Evolutionary conservation across 768 basidiomycete genomes (phyloP).

Genomic region (Boletus coccyginus): DNA sequence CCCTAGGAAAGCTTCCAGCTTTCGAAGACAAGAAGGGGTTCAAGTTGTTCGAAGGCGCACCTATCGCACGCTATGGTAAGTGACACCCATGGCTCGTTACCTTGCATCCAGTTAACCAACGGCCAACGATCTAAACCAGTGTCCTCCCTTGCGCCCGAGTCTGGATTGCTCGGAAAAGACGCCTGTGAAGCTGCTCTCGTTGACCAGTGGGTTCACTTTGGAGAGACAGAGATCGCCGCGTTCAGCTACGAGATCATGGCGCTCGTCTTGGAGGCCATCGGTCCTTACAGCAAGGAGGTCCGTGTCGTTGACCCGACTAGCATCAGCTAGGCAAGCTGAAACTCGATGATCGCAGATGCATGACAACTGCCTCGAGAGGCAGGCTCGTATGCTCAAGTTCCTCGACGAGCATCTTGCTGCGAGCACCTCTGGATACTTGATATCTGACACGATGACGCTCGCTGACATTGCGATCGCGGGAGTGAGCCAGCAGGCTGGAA

Average conservation of each 20-base stretch:
- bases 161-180: conserved; percentile 25
- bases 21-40: conserved; percentile 26
- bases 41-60: conserved; percentile 26
- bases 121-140: conserved; percentile 12
- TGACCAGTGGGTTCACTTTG: conserved; percentile 33
- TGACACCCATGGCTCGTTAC: neutral
- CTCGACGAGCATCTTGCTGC: conserved; percentile 26
- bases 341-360: conserved; percentile 13
- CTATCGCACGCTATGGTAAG: conserved; percentile 30
- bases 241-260: conserved; percentile 21
- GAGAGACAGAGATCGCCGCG: conserved; percentile 23
- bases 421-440: conserved; percentile 20
- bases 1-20: conserved; percentile 27
- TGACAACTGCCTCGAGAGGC: conserved; percentile 10
- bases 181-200: conserved; percentile 24
- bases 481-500: conserved; percentile 20
- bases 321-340: neutral
- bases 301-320: neutral
- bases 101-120: neutral
- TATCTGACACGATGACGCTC: conserved; percentile 24
- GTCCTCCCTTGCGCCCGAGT: conserved; percentile 24
- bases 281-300: conserved; percentile 24
- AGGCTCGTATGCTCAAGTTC: conserved; percentile 21
- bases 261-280: conserved; percentile 16
- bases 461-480: conserved; percentile 26